Percentiles rank a stretch among this genome's conserved stretches.
Evolutionary conservation across 1,139 yeast species (phyloP).

Genomic region (Geotrichum bryndzae): DNA sequence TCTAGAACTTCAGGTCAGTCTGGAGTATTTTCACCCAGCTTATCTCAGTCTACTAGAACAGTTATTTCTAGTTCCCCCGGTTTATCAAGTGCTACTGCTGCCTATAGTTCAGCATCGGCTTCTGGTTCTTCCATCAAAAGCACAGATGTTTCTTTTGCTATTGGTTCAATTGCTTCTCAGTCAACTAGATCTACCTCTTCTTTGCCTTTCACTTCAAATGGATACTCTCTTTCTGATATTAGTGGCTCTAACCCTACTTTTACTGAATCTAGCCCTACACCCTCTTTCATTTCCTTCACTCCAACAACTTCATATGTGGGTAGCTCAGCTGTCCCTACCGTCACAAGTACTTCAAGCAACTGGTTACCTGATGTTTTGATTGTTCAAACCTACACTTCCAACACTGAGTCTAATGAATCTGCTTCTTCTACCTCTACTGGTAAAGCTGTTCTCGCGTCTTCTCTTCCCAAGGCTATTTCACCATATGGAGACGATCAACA

Average conservation of each 20-base stretch:
- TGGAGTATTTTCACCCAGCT: neutral
- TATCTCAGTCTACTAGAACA: neutral
- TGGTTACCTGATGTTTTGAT: conserved; percentile 17
- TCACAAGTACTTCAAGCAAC: conserved; percentile 10
- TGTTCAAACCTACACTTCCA: conserved; percentile 13
- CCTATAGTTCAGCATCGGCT: neutral
- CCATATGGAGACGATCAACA: conserved; percentile 33
- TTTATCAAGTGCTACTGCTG: neutral
- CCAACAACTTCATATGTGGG: neutral
- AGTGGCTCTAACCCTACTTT: neutral
- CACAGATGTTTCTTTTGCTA: neutral
- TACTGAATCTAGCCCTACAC: neutral
- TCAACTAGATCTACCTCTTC: neutral
- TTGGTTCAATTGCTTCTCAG: neutral
- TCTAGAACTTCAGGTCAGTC: neutral
- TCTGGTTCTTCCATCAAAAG: neutral
- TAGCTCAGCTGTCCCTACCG: neutral
- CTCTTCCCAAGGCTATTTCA: conserved; percentile 37
- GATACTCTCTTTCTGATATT: neutral
- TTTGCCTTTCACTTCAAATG: neutral
- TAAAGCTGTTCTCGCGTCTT: conserved; percentile 26
- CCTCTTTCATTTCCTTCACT: neutral
- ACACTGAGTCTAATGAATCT: conserved; percentile 8
- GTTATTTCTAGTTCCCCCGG: neutral
- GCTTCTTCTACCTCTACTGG: conserved; percentile 20